These are phyloP conservation scores for Globisporangium nodosum DNA, from an alignment of 352 stramenopile genomes.

Conservation along the genomic window DNA sequence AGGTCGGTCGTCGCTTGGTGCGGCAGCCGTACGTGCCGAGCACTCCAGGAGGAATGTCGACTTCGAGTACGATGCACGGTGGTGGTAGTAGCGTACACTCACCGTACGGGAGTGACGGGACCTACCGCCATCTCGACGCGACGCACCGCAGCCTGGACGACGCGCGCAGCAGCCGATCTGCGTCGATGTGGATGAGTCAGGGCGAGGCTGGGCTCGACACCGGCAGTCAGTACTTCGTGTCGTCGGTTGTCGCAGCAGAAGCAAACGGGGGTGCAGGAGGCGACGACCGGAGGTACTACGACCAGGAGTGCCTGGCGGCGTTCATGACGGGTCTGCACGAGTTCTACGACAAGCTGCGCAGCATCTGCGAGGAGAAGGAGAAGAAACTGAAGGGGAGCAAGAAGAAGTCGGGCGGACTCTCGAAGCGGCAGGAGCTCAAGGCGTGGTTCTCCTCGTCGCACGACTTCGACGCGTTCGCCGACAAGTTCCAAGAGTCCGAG, in stretches of 20 bases:
- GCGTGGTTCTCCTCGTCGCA: slow-evolving; percentile 82
- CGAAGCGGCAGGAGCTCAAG: slow-evolving; percentile 79
- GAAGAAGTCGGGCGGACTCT: slow-evolving; percentile 49
- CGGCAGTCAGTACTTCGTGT: slow-evolving; percentile 24
- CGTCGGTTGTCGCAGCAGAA: slow-evolving; percentile 7
- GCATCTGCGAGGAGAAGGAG: slow-evolving; percentile 51
- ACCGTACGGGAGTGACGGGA: slow-evolving; percentile 12
- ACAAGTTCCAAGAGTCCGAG: slow-evolving; percentile 53
- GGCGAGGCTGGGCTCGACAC: slow-evolving; percentile 12
- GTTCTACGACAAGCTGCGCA: slow-evolving; percentile 57
- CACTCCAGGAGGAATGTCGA: slow-evolving; percentile 28
- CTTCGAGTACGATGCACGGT: slow-evolving; percentile 17
- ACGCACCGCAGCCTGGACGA: slow-evolving; percentile 38
- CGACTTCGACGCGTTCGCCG: slow-evolving; percentile 77
- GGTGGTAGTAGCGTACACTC: slow-evolving; percentile 20
- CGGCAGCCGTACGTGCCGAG: slow-evolving; percentile 19
- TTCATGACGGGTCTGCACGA: slow-evolving; percentile 59
- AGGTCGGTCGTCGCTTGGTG: slow-evolving; percentile 25
- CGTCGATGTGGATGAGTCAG: slow-evolving; percentile 8
- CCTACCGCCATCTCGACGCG: slow-evolving; percentile 22
- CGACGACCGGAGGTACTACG: slow-evolving; percentile 59
- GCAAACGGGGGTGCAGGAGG: slow-evolving; percentile 6
- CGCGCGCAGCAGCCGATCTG: slow-evolving; percentile 30
- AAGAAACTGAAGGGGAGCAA: slow-evolving; percentile 45
- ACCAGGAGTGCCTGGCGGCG: slow-evolving; percentile 41